These are phyloP conservation scores for Magnolia sinica DNA, from an alignment of 164 flowering plant genomes.

Conservation along the genomic window DNA sequence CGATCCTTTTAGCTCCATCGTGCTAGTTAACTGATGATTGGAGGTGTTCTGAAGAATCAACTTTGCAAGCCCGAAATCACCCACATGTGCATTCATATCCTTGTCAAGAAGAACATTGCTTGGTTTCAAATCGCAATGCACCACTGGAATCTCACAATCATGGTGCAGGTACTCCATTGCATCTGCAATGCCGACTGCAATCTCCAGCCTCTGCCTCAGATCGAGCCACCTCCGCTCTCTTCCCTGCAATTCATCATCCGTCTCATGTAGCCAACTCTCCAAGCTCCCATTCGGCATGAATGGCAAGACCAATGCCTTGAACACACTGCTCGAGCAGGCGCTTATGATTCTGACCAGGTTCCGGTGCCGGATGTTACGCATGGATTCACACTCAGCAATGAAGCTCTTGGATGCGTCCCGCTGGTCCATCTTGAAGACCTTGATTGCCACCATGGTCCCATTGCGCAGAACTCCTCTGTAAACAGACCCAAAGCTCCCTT, in stretches of 20 bases:
- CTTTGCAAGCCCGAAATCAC: constrained; percentile 9
- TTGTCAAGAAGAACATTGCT: constrained; percentile 28
- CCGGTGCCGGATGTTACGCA: constrained; percentile 7
- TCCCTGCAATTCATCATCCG: not conserved
- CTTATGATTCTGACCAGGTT: constrained; percentile 15
- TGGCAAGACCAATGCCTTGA: constrained; percentile 21
- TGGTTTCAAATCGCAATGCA: constrained; percentile 14
- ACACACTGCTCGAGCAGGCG: constrained; percentile 11
- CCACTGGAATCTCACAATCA: constrained; percentile 7
- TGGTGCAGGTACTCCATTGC: constrained; percentile 13
- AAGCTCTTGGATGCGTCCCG: constrained; percentile 13
- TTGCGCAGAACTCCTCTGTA: constrained; percentile 10
- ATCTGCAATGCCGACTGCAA: not conserved
- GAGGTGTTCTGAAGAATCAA: not conserved
- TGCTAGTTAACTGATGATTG: constrained; percentile 3
- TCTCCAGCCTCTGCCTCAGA: not conserved
- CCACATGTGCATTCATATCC: constrained; percentile 6
- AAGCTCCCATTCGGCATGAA: constrained; percentile 27
- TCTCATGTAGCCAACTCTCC: constrained; percentile 13
- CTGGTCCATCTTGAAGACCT: constrained; percentile 6
- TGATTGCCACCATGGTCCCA: constrained; percentile 1
- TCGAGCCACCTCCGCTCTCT: not conserved
- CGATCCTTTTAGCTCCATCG: constrained; percentile 8
- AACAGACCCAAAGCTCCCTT: constrained; percentile 14
- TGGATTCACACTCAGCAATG: constrained; percentile 3